Percentiles rank a stretch among this genome's conserved stretches.
Evolutionary conservation across 176 grass and related monocot genomes (phyloP).

Genomic region (Urochloa ruziziensis): DNA sequence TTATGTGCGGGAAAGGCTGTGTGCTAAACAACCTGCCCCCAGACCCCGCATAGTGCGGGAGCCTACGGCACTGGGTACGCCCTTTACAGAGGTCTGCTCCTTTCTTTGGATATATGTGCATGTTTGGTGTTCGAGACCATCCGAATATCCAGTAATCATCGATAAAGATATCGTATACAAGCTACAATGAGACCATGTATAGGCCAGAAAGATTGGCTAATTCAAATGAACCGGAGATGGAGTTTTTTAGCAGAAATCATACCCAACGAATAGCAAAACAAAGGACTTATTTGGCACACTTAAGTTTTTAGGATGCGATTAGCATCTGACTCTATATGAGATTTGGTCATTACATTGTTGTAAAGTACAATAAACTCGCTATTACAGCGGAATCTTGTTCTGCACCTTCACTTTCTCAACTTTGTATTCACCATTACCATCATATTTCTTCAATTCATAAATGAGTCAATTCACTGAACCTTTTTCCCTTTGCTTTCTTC

Average conservation of each 20-base stretch:
- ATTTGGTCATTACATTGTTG: neutral
- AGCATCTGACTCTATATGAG: neutral
- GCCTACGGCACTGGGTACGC: too few species aligned
- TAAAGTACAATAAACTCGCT: neutral
- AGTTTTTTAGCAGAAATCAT: neutral
- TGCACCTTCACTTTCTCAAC: neutral
- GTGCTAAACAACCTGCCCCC: too few species aligned
- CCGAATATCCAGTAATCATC: neutral
- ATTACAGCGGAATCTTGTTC: neutral
- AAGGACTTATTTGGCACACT: neutral
- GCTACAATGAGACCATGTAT: neutral
- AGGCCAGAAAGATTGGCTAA: neutral
- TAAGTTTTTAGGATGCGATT: neutral
- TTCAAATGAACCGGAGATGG: neutral
- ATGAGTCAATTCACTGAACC: neutral
- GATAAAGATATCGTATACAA: neutral
- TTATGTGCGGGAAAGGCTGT: too few species aligned
- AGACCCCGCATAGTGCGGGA: too few species aligned
- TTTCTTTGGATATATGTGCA: neutral
- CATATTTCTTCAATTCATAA: neutral
- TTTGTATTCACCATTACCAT: neutral
- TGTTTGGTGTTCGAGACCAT: neutral
- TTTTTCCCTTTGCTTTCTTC: neutral
- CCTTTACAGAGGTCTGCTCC: too few species aligned
- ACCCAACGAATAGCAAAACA: neutral